A percentile compares a stretch with the other conserved stretches of the same genome.
phyloP scores from a whole-genome alignment of 2,329 filamentous ascomycete species.

The Arthroderma uncinatum region DNA sequence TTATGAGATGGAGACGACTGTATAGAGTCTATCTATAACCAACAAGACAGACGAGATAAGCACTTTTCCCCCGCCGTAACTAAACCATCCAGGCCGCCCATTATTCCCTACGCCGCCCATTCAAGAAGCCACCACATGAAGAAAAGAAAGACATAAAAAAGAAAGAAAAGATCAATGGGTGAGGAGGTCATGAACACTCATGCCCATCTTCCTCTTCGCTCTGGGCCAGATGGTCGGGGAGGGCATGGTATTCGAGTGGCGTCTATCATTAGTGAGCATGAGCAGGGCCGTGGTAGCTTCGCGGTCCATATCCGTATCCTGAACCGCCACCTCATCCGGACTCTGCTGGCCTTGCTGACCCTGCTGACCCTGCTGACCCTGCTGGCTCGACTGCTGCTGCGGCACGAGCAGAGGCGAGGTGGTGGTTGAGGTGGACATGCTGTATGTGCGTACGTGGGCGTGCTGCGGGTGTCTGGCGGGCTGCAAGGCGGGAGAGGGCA shows the following conservation, averaged over 20 bases:
- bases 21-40: too few species aligned
- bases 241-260: constrained; percentile 27
- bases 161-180: constrained; percentile 31
- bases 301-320: constrained; percentile 51
- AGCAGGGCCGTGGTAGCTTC: constrained; percentile 76
- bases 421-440: constrained; percentile 7
- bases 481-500: constrained; percentile 26
- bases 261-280: constrained; percentile 74
- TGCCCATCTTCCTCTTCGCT: constrained; percentile 33
- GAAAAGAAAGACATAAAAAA: not conserved
- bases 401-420: constrained; percentile 10
- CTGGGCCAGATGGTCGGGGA: not conserved
- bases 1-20: too few species aligned
- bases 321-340: constrained; percentile 14
- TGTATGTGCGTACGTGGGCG: constrained; percentile 12
- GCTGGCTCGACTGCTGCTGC: too few species aligned
- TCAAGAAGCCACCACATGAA: not conserved
- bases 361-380: too few species aligned
- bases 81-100: too few species aligned
- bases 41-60: too few species aligned
- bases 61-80: too few species aligned
- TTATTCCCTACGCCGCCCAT: too few species aligned
- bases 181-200: constrained; percentile 47
- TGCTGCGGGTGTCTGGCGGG: constrained; percentile 6
- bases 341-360: too few species aligned